Base-by-base conservation (phyloP, 345 rosid species). In the Pugionium cornutum region DNA sequence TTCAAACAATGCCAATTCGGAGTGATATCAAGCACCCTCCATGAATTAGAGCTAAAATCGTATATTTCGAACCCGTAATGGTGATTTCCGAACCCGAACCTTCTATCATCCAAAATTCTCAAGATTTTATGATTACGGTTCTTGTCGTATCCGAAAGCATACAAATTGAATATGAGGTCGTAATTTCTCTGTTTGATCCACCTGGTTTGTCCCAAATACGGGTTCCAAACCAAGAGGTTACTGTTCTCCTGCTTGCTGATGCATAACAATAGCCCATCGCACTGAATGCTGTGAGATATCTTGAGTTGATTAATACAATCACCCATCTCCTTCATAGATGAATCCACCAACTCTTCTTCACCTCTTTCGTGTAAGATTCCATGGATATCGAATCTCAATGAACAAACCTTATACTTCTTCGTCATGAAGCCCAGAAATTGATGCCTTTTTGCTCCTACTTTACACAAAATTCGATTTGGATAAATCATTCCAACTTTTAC, bases 181-280 rank as follows among this genome's bases (percentile, higher is more conserved):
- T 31, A 1, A 3, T 30, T 11, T 29, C 55, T 61, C 3, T 33
- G 29, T 60, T 44, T 4, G 53, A 32, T 33, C 65, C 42, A 60
- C 9, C 4, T 4, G 0, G 6, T 46, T 61, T 46, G 43, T 7
- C 54, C 54, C 34, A 46, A 5, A 46, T 61, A 61, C 0, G 53
- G 53, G 8, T 46, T 61, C 66, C 66, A 61, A 0, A 61, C 53
- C 18, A 61, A 6, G 44, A 61, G 66, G 31, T 32, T 34, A 6
- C 53, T 31, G 1, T 5, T 4, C 41, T 60, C 53, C 4, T 18
- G 18, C 35, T 5, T 0, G 6, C 18, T 26, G 33, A 46, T 9
- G 10, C 66, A 61, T 5, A 61, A 36, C 26, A 46, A 5, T 26
- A 61, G 8, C 2, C 53, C 66, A 1, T 59, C 50, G 1, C 64